phyloP scores from a whole-genome alignment of 2,329 filamentous ascomycete species.

The Exophiala alcalophila region DNA sequence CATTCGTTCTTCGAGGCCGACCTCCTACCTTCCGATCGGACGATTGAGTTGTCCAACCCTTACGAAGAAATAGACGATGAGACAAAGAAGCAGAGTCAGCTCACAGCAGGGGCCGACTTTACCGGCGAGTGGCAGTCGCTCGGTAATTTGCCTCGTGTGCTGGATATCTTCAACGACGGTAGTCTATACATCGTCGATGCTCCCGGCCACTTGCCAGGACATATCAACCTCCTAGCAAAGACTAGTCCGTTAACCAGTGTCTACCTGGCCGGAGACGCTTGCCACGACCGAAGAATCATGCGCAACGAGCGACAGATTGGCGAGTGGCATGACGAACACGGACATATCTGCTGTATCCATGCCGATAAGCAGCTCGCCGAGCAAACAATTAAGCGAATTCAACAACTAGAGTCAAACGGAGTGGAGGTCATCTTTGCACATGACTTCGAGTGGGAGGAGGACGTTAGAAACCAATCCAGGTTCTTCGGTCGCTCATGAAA shows the following conservation, averaged over 20 bases:
- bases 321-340: constrained; percentile 31
- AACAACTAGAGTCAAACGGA: constrained; percentile 22
- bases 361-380: constrained; percentile 29
- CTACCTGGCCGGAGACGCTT: constrained; percentile 37
- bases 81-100: constrained; percentile 2
- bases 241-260: constrained; percentile 23
- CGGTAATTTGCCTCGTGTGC: constrained; percentile 21
- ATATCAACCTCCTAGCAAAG: constrained; percentile 35
- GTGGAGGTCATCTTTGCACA: constrained; percentile 36
- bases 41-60: constrained; percentile 28
- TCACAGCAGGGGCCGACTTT: constrained; percentile 19
- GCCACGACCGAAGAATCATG: constrained; percentile 35
- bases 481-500: constrained; percentile 20
- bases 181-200: constrained; percentile 34
- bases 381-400: constrained; percentile 30
- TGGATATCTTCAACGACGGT: constrained; percentile 35
- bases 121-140: constrained; percentile 26
- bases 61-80: constrained; percentile 16
- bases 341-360: constrained; percentile 34
- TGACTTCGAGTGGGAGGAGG: constrained; percentile 33
- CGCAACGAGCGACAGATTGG: constrained; percentile 33
- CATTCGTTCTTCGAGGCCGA: constrained; percentile 32
- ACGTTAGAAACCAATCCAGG: constrained; percentile 15
- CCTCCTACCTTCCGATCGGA: constrained; percentile 25
- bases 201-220: constrained; percentile 35